phyloP scores from a whole-genome alignment of 768 basidiomycete genomes.

The Tulasnella sp. region DNA sequence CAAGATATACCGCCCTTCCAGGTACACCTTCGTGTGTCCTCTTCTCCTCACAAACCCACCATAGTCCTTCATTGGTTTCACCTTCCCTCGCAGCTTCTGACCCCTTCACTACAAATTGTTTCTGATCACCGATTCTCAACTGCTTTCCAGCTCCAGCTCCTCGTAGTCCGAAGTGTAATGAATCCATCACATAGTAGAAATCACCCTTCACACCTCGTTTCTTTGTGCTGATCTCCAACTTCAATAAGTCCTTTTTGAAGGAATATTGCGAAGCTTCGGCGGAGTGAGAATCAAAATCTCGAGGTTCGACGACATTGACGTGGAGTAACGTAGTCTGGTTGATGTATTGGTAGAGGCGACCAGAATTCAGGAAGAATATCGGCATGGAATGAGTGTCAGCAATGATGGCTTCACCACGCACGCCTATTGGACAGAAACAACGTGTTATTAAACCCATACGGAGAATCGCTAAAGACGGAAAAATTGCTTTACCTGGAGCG shows the following conservation, averaged over 20 bases:
- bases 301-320: slow-evolving; percentile 43
- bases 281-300: slow-evolving; percentile 21
- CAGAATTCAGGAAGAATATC: slow-evolving; percentile 41
- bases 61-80: slow-evolving; percentile 12
- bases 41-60: slow-evolving; percentile 2
- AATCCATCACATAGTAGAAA: slow-evolving; percentile 4
- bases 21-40: neutral
- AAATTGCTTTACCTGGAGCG: slow-evolving; percentile 25
- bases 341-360: slow-evolving; percentile 37
- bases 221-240: slow-evolving; percentile 5
- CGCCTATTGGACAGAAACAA: slow-evolving; percentile 29
- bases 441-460: neutral
- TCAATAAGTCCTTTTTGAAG: slow-evolving; percentile 2
- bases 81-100: neutral
- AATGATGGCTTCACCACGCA: slow-evolving; percentile 38
- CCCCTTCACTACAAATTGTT: neutral
- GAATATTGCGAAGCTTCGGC: neutral
- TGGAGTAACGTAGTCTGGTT: slow-evolving; percentile 45
- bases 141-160: neutral
- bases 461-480: neutral
- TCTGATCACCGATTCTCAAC: neutral
- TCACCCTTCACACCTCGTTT: slow-evolving; percentile 7
- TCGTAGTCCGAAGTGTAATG: slow-evolving; percentile 5
- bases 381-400: slow-evolving; percentile 28
- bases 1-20: slow-evolving; percentile 5